These are phyloP conservation scores for Rhizophagus clarus DNA, from an alignment of 192 early-diverging fungal species.

Conservation along the genomic window DNA sequence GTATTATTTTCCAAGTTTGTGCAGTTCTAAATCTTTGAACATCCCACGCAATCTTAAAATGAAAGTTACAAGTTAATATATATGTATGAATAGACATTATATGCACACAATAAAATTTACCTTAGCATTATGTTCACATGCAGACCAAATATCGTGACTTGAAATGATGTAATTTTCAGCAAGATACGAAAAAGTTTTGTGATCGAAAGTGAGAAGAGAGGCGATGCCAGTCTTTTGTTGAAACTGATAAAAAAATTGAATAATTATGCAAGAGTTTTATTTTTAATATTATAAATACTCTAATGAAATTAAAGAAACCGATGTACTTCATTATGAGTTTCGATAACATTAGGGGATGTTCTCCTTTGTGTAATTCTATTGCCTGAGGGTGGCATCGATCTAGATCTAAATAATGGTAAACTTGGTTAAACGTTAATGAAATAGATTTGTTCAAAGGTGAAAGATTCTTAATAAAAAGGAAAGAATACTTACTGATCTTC, in stretches of 20 bases:
- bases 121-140: conserved; percentile 65
- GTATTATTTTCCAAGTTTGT: conserved; percentile 77
- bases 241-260: neutral
- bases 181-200: conserved; percentile 63
- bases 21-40: conserved; percentile 60
- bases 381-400: neutral
- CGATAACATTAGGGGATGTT: neutral
- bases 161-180: conserved; percentile 67
- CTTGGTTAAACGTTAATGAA: no score
- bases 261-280: no score
- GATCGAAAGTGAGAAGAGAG: conserved; percentile 63
- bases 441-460: no score
- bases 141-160: conserved; percentile 46
- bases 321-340: neutral
- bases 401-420: neutral
- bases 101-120: conserved; percentile 34
- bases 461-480: no score
- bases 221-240: conserved; percentile 38
- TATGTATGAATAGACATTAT: conserved; percentile 15
- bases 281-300: no score
- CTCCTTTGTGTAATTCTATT: neutral
- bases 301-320: neutral
- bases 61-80: neutral
- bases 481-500: conserved; percentile 11
- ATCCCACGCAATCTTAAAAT: conserved; percentile 58